Conservation (phyloP, 2,329 filamentous ascomycete genomes). For the Penicillium palitans region DNA sequence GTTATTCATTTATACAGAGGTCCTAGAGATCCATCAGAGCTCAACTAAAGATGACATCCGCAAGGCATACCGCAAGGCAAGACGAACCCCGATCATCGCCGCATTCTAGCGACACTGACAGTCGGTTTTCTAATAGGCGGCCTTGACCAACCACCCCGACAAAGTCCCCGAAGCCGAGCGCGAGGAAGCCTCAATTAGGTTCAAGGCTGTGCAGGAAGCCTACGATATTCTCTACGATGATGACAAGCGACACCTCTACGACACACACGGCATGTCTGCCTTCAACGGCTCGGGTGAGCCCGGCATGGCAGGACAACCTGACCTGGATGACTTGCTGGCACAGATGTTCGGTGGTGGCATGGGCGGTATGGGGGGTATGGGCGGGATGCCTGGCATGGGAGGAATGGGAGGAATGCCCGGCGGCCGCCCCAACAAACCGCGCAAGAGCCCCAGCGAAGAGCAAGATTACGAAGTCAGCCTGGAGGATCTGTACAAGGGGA, state of each 20-base stretch:
- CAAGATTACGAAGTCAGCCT: slow-evolving; percentile 87
- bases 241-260: slow-evolving; percentile 87
- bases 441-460: slow-evolving; percentile 79
- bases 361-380: slow-evolving; percentile 54
- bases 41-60: slow-evolving; percentile 82
- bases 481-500: slow-evolving; percentile 97
- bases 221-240: slow-evolving; percentile 98
- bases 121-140: slow-evolving; percentile 58
- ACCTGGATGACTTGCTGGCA: slow-evolving; percentile 87
- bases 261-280: slow-evolving; percentile 91
- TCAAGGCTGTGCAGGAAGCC: slow-evolving; percentile 89
- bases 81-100: slow-evolving; percentile 15
- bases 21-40: slow-evolving; percentile 71
- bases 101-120: slow-evolving; percentile 9
- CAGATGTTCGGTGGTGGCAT: slow-evolving; percentile 77
- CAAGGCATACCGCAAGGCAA: slow-evolving; percentile 92
- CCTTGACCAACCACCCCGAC: slow-evolving; percentile 87
- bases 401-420: slow-evolving; percentile 35
- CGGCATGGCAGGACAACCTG: slow-evolving; percentile 61
- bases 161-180: slow-evolving; percentile 88
- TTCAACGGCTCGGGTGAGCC: slow-evolving; percentile 76
- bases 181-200: slow-evolving; percentile 81
- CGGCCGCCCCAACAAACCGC: slow-evolving; percentile 42
- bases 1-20: slow-evolving; percentile 54
- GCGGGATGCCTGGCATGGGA: slow-evolving; percentile 55